A percentile compares a stretch with the other conserved stretches of the same genome.
Evolutionary conservation across 1,284 basidiomycete species (phyloP).

Genomic region (Peniophora sp.): DNA sequence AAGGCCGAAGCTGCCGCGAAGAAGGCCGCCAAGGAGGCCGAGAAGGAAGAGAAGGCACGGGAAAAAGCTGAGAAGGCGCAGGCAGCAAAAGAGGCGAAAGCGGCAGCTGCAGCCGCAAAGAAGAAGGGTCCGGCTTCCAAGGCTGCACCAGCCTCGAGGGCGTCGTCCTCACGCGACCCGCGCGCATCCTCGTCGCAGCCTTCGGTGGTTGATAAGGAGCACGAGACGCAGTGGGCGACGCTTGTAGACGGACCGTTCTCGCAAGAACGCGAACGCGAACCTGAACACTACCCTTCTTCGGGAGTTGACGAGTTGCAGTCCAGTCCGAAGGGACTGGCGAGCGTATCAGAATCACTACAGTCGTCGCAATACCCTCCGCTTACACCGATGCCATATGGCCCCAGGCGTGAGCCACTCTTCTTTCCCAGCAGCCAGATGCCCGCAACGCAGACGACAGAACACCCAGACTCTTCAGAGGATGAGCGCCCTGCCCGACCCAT

Average conservation of each 20-base stretch:
- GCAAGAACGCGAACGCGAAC: slow-evolving; percentile 9
- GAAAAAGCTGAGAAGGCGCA: slow-evolving; percentile 13
- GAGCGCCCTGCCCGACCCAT: slow-evolving; percentile 21
- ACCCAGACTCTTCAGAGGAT: slow-evolving; percentile 25
- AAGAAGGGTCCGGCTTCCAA: slow-evolving; percentile 2
- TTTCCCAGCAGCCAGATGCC: slow-evolving; percentile 22
- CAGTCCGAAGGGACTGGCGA: slow-evolving; percentile 16
- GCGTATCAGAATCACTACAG: slow-evolving; percentile 1
- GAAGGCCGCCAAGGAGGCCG: slow-evolving; percentile 11
- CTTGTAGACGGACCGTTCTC: slow-evolving; percentile 6
- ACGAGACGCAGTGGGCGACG: slow-evolving; percentile 16
- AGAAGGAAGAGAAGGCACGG: slow-evolving; percentile 13
- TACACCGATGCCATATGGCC: background rate
- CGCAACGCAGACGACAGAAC: slow-evolving; percentile 9
- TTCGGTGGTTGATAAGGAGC: slow-evolving; percentile 4
- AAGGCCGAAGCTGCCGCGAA: slow-evolving; percentile 17
- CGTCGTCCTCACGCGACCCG: background rate
- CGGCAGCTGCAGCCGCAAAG: slow-evolving; percentile 9
- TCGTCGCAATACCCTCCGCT: slow-evolving; percentile 2
- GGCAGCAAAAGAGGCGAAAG: slow-evolving; percentile 12
- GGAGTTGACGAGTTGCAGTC: slow-evolving; percentile 31
- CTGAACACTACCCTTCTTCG: slow-evolving; percentile 12
- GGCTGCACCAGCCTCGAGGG: background rate
- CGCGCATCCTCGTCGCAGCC: slow-evolving; percentile 8
- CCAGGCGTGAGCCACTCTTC: slow-evolving; percentile 18